Evolutionary conservation across 768 basidiomycete species (phyloP).

Genomic region (Neoboletus subvelutipes): DNA sequence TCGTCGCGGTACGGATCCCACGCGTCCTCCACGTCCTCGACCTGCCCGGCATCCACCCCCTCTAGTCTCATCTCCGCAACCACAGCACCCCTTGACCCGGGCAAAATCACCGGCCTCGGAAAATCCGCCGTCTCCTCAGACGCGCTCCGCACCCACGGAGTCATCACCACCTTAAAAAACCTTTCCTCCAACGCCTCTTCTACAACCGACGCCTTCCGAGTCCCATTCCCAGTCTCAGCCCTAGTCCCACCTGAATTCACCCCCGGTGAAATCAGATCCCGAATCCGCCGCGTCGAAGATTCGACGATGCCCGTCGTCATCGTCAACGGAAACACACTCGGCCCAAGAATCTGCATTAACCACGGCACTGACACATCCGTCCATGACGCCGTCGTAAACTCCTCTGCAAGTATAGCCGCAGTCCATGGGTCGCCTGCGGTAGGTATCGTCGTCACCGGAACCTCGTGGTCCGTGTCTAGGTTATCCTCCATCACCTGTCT

Average conservation of each 20-base stretch:
- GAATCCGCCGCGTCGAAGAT: slow-evolving; percentile 57
- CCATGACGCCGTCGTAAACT: slow-evolving; percentile 30
- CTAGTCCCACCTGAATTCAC: neutral
- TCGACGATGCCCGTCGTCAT: slow-evolving; percentile 66
- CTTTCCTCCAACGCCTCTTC: slow-evolving; percentile 43
- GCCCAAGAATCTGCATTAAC: slow-evolving; percentile 49
- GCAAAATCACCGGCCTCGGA: slow-evolving; percentile 32
- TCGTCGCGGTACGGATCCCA: slow-evolving; percentile 41
- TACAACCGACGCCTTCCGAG: slow-evolving; percentile 23
- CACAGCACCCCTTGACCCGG: slow-evolving; percentile 30
- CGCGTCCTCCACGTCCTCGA: slow-evolving; percentile 12
- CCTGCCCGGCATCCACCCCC: neutral
- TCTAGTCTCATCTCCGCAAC: slow-evolving; percentile 7
- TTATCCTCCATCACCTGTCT: slow-evolving; percentile 33
- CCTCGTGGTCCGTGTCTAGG: slow-evolving; percentile 16
- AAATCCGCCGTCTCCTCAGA: slow-evolving; percentile 39
- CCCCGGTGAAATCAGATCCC: slow-evolving; percentile 41
- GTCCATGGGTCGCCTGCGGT: slow-evolving; percentile 26
- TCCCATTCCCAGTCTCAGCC: neutral
- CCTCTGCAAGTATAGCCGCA: slow-evolving; percentile 22
- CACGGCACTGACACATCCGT: slow-evolving; percentile 25
- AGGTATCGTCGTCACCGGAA: slow-evolving; percentile 20
- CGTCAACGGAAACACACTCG: slow-evolving; percentile 54
- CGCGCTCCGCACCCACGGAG: slow-evolving; percentile 44
- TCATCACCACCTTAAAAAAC: slow-evolving; percentile 49